Evolutionary conservation across 805 yeast species (phyloP), one percentile per base, ranked within the genome.

Genomic region (Saccharomycopsis sp.): DNA sequence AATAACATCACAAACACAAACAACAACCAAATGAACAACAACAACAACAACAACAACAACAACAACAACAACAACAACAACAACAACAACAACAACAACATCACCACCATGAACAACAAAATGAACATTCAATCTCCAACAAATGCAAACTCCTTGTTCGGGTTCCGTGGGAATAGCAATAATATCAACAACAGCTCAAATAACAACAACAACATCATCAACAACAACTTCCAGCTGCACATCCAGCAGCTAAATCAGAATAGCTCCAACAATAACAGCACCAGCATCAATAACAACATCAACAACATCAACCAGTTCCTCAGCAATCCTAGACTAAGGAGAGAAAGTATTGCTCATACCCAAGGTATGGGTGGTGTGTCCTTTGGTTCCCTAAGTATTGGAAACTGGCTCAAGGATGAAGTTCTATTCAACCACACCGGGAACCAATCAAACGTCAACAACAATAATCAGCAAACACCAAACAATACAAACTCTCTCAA

Each of bases 301-400:
- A 46, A 34, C 29, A 45, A 34, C 39, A 17, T 34, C 21, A 37
- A 34, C 17, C 46, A 34, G 22, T 31, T 41, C 31, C 19, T 33
- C 10, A 52, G 48, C 46, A 54, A 49, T 44, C 62, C 67, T n/a
- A 60, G 77, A 48, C 73, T 87, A 48, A 74, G 95, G 55, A 69
- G 96, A 49, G 97, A 89, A 53, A 77, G 88, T 43, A 77, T 92
- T 44, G 96, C 96, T 22, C 97, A 89, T 58, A 81, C 95, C 2
- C 95, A 86, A 58, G 97, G 97, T 8, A 84, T 92, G 80, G 97
- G 97, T 33, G 98, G 97, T 35, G 83, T 89, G 25, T 80, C 94
- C 6, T 89, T 96, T 96, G 97, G 97, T 17, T 87, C 95, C 2
- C 76, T 88, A 43, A 81, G 94, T 20, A 87, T 89, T 22, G 96